Conservation (phyloP, 225 moss, liverwort and hornwort species). For the Polytrichum formosum region DNA sequence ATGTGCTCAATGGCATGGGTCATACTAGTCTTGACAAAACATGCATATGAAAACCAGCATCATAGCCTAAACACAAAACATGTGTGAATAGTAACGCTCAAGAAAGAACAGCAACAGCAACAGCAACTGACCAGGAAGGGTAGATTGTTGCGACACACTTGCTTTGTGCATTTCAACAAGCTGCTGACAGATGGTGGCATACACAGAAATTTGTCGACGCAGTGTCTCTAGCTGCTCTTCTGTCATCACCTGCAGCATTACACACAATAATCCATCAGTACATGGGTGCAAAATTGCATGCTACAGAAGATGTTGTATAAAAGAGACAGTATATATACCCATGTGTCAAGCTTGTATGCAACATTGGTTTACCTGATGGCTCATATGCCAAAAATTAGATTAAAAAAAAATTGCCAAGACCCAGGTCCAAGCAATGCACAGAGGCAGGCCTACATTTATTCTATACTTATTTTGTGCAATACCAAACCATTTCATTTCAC, state of each 20-base stretch:
- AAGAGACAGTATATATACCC: too few relatives aligned
- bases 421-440: too few relatives aligned
- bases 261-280: not conserved
- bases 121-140: constrained; percentile 71
- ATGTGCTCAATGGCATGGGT: too few relatives aligned
- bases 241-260: constrained; percentile 73
- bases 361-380: too few relatives aligned
- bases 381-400: too few relatives aligned
- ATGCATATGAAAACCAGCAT: too few relatives aligned
- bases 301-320: not conserved
- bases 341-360: too few relatives aligned
- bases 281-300: not conserved
- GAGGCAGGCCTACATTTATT: too few relatives aligned
- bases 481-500: too few relatives aligned
- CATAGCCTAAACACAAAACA: not conserved
- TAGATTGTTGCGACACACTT: constrained; percentile 69
- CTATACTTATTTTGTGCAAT: too few relatives aligned
- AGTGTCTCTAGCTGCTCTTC: constrained; percentile 91
- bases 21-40: too few relatives aligned
- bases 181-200: constrained; percentile 97
- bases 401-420: too few relatives aligned
- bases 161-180: constrained; percentile 99
- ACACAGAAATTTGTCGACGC: constrained; percentile 94
- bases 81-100: not conserved
- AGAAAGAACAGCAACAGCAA: constrained; percentile 10